phyloP scores from a whole-genome alignment of 805 yeast species.

The Jamesozyma spencerorum region DNA sequence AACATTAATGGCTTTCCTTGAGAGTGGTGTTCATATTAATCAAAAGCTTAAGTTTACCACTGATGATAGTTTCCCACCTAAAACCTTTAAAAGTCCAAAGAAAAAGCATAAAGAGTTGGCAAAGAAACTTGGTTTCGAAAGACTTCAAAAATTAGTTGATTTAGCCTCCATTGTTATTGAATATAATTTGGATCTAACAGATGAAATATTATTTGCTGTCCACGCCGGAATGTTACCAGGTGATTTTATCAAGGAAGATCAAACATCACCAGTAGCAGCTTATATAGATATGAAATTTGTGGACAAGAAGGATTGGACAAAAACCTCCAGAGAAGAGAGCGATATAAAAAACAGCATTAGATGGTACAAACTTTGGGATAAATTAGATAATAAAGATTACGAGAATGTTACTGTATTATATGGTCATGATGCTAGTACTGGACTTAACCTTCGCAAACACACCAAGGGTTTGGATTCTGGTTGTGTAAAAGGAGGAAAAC shows the following conservation, averaged over 20 bases:
- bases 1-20: slow-evolving; percentile 48
- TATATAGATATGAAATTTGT: slow-evolving; percentile 63
- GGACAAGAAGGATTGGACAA: slow-evolving; percentile 53
- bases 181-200: slow-evolving; percentile 11
- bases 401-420: slow-evolving; percentile 45
- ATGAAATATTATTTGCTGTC: slow-evolving; percentile 46
- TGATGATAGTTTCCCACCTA: slow-evolving; percentile 12
- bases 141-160: slow-evolving; percentile 12
- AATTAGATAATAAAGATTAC: slow-evolving; percentile 17
- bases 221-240: slow-evolving; percentile 81
- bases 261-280: slow-evolving; percentile 33
- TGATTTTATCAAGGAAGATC: slow-evolving; percentile 24
- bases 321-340: slow-evolving; percentile 21
- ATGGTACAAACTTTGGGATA: slow-evolving; percentile 54
- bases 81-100: slow-evolving; percentile 12
- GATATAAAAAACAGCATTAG: slow-evolving; percentile 25
- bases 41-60: slow-evolving; percentile 13
- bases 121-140: slow-evolving; percentile 14
- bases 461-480: slow-evolving; percentile 78
- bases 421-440: slow-evolving; percentile 83
- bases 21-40: slow-evolving; percentile 18
- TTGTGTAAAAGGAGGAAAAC: slow-evolving; percentile 65
- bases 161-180: slow-evolving; percentile 16
- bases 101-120: slow-evolving; percentile 16
- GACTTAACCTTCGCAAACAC: slow-evolving; percentile 54